Percentiles rank a stretch among this genome's conserved stretches.
These are phyloP conservation scores for Lachancea lanzarotensis DNA, from an alignment of 805 yeast genomes.

Conservation along the genomic window DNA sequence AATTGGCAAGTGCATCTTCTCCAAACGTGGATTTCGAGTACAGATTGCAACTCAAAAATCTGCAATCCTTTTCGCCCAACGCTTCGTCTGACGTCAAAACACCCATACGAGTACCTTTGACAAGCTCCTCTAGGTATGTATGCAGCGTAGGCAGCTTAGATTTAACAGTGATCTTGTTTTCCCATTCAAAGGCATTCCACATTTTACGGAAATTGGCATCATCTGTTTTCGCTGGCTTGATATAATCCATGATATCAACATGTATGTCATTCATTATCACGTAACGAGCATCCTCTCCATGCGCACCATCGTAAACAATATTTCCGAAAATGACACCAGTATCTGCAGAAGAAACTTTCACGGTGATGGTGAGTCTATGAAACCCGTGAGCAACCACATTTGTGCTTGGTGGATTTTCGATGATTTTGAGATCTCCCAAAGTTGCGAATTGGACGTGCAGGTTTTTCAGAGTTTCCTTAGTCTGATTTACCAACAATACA, in stretches of 20 bases:
- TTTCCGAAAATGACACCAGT: slow-evolving; percentile 98
- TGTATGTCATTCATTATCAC: slow-evolving; percentile 92
- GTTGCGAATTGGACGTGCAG: slow-evolving; percentile 93
- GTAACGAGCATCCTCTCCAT: slow-evolving; percentile 80
- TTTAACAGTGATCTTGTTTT: slow-evolving; percentile 88
- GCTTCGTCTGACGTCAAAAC: slow-evolving; percentile 88
- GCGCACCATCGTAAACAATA: slow-evolving; percentile 92
- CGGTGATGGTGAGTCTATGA: slow-evolving; percentile 79
- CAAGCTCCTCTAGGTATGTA: slow-evolving; percentile 66
- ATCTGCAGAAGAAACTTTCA: slow-evolving; percentile 94
- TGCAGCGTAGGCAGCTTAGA: slow-evolving; percentile 60
- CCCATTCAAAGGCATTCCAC: slow-evolving; percentile 99
- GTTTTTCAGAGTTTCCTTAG: slow-evolving; percentile 83
- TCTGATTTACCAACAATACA: slow-evolving; percentile 90
- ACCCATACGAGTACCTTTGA: slow-evolving; percentile 82
- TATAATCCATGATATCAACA: slow-evolving; percentile 94
- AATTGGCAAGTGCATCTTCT: slow-evolving; percentile 93
- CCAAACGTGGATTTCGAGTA: slow-evolving; percentile 92
- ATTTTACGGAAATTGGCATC: slow-evolving; percentile 88
- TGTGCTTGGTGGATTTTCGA: slow-evolving; percentile 82
- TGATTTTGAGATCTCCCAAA: slow-evolving; percentile 89
- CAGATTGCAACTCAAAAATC: slow-evolving; percentile 85
- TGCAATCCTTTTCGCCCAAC: slow-evolving; percentile 72
- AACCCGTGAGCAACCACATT: slow-evolving; percentile 97
- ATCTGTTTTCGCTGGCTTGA: slow-evolving; percentile 86